phyloP scores from a whole-genome alignment of 208 protist genomes.

The Crithidia fasciculata region DNA sequence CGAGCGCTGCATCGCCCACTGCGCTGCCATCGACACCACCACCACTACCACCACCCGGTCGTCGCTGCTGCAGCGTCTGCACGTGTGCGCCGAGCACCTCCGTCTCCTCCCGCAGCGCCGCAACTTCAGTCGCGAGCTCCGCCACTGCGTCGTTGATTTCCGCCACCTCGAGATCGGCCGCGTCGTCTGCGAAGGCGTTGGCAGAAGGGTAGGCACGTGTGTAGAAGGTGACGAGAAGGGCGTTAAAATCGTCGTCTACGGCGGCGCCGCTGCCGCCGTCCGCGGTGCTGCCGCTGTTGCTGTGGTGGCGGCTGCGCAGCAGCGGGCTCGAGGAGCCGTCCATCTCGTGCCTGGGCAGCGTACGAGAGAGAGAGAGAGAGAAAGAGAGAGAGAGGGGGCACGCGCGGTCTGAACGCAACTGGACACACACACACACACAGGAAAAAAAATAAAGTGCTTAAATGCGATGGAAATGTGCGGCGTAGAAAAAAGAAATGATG shows the following conservation, averaged over 20 bases:
- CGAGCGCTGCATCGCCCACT: too few species aligned
- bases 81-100: slow-evolving; percentile 48
- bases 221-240: slow-evolving; percentile 73
- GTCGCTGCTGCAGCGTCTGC: slow-evolving; percentile 39
- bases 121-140: slow-evolving; percentile 76
- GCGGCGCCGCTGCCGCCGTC: slow-evolving; percentile 2
- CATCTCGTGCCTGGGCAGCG: background rate
- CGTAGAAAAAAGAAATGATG: too few species aligned
- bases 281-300: background rate
- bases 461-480: too few species aligned
- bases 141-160: slow-evolving; percentile 55
- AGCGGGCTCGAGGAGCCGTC: slow-evolving; percentile 4
- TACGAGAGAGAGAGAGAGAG: too few species aligned
- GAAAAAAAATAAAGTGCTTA: too few species aligned
- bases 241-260: slow-evolving; percentile 36
- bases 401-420: too few species aligned
- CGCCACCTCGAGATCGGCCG: slow-evolving; percentile 35
- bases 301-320: slow-evolving; percentile 1
- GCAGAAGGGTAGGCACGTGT: slow-evolving; percentile 55
- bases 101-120: slow-evolving; percentile 67
- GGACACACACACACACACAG: too few species aligned
- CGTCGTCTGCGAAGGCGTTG: slow-evolving; percentile 45
- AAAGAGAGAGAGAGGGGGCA: too few species aligned
- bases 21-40: background rate
- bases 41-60: slow-evolving; percentile 1